Conservation (phyloP, 179 eudicot species). For the Silene coronaria region DNA sequence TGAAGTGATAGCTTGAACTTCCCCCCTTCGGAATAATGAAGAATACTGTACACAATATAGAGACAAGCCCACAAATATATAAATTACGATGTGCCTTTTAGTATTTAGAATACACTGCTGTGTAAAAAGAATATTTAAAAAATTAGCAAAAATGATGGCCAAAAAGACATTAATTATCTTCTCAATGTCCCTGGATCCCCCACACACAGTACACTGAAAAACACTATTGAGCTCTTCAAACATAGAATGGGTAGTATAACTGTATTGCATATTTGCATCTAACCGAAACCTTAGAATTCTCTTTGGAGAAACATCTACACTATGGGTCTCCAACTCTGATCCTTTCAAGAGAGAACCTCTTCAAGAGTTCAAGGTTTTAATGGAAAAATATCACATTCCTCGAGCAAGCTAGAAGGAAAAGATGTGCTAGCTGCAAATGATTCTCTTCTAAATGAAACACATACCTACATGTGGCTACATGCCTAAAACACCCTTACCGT, state of each 20-base stretch:
- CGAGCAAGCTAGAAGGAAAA: too few relatives aligned
- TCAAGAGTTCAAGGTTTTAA: too few relatives aligned
- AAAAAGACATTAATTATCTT: too few relatives aligned
- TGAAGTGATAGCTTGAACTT: conserved; percentile 60
- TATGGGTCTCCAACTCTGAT: too few relatives aligned
- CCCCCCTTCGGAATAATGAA: conserved; percentile 75
- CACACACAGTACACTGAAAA: background rate
- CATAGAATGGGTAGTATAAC: background rate
- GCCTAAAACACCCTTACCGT: background rate
- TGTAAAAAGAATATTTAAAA: background rate
- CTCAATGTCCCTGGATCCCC: background rate
- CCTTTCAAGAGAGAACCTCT: too few relatives aligned
- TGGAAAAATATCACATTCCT: too few relatives aligned
- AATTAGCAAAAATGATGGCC: background rate
- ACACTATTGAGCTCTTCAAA: conserved; percentile 4
- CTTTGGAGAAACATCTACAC: background rate
- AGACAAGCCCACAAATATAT: background rate
- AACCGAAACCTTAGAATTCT: background rate
- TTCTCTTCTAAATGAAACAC: background rate
- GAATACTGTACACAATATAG: conserved; percentile 47
- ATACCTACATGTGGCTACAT: background rate
- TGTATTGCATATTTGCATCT: background rate
- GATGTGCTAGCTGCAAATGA: background rate
- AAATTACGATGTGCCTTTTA: background rate
- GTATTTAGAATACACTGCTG: background rate